Percentiles rank a stretch among this genome's conserved stretches.
phyloP scores from a whole-genome alignment of 2,329 filamentous ascomycete species.

The Aspergillus sp. region DNA sequence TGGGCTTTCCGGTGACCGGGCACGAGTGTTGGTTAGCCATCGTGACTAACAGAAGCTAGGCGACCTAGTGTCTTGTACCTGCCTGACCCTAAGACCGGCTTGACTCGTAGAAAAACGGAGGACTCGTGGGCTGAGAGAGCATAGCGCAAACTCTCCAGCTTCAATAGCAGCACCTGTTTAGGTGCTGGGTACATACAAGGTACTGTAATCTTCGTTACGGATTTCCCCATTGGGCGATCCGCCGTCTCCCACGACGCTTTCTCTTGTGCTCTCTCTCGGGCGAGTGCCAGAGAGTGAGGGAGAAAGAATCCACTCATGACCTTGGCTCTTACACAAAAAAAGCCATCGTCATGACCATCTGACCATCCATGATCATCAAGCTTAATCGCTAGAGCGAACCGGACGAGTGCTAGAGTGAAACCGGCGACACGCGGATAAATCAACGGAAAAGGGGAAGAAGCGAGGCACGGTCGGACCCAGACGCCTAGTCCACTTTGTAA shows the following conservation, averaged over 20 bases:
- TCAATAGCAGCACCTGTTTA: background rate
- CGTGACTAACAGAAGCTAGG: background rate
- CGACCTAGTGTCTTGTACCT: background rate
- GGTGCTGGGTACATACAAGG: background rate
- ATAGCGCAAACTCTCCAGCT: background rate
- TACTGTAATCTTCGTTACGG: conserved; percentile 10
- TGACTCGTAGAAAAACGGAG: background rate
- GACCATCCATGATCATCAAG: conserved; percentile 14
- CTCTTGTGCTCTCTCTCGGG: background rate
- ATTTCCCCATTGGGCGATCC: conserved; percentile 18
- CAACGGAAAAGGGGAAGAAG: background rate
- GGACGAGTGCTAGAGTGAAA: background rate
- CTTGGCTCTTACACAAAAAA: background rate
- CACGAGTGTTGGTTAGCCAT: background rate
- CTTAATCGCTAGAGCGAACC: conserved; percentile 11
- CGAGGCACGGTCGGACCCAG: background rate
- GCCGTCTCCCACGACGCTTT: background rate
- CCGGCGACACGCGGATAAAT: background rate
- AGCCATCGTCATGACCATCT: background rate
- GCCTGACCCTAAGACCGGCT: background rate
- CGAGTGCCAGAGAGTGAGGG: background rate
- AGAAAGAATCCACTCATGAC: background rate
- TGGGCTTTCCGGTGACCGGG: background rate
- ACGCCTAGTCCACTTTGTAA: background rate
- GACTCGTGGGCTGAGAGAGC: background rate